Base-by-base conservation (phyloP, 768 basidiomycete species). In the Russula emetica region DNA sequence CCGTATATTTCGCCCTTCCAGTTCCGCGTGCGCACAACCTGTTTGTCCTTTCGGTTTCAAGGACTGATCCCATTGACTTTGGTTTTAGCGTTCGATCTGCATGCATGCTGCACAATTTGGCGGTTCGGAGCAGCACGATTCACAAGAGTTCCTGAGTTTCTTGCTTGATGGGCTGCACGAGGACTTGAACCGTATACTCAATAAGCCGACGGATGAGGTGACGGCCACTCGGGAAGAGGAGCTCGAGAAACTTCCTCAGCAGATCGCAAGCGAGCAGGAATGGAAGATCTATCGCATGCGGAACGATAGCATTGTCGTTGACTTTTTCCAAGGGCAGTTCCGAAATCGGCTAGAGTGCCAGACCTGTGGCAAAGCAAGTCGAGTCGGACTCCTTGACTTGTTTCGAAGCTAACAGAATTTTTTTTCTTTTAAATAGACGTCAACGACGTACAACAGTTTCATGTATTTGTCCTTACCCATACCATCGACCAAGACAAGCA, bases 311-410 rank as follows among this genome's bases (percentile, higher is more conserved):
- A 76, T 98, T 59, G 88, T 99, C 58, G 97, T 98, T 32, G 95
- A 98, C 75, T 91, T 88, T 72, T 98, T 99, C 79, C 96, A 98
- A 76, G 96, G 96, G 13, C 97, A 98, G 74, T 98, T 97, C 74
- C 80, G 92, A 67, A 98, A 89, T 76, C 81, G 86, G 59, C 74
- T 99, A 76, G 83, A 91, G 70, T 99, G 96, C 74, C 72, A 94
- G 72, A 96, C 90, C 5, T 99, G 96, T 72, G 80, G 85, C 66
- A 91, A 92, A 75, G 95, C 94, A 66, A 47, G 81, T 71, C 20
- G 16, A 45, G 64, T 77, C 74, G 42, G 22, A n/a, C 18, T 34
- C 10, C 11, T 22, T 24, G 47, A 45, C 58, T 49, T 60, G 52
- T 55, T 53, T 57, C 32, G 51, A 18, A n/a, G 26, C 63, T 72